A percentile compares a stretch with the other conserved stretches of the same genome.
phyloP scores from a whole-genome alignment of 345 rosid genomes.

The Populus simonii region DNA sequence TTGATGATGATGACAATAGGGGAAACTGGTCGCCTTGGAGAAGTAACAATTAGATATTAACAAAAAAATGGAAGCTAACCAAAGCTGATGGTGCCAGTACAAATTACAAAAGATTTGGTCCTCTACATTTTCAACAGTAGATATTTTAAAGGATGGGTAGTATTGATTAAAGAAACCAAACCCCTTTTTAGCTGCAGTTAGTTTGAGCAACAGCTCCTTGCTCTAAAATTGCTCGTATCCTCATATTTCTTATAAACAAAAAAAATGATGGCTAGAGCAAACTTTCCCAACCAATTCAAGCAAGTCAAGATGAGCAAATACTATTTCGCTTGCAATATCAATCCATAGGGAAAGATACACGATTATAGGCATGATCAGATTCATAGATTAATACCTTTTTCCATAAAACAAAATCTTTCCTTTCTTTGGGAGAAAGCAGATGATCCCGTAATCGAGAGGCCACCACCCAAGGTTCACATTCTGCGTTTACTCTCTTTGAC shows the following conservation, averaged over 20 bases:
- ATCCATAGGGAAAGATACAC: background rate
- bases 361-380: constrained; percentile 6
- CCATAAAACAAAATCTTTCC: constrained; percentile 79
- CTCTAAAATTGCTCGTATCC: too few relatives aligned
- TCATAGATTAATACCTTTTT: constrained; percentile 49
- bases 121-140: too few relatives aligned
- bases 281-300: background rate
- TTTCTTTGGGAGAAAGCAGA: constrained; percentile 79
- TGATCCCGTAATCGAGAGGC: constrained; percentile 82
- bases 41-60: background rate
- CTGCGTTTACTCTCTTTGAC: constrained; percentile 44
- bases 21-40: background rate
- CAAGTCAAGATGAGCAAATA: background rate
- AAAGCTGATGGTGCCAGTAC: too few relatives aligned
- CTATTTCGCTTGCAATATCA: background rate
- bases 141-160: too few relatives aligned
- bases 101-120: too few relatives aligned
- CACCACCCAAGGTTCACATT: constrained; percentile 76
- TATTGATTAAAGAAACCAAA: too few relatives aligned
- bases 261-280: background rate
- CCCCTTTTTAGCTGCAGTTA: too few relatives aligned
- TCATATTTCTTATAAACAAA: background rate
- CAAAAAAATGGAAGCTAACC: too few relatives aligned
- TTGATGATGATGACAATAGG: background rate
- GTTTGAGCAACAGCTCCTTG: too few relatives aligned